Evolutionary conservation across 345 rosid genomes (phyloP).

Genomic region (Passiflora organensis): DNA sequence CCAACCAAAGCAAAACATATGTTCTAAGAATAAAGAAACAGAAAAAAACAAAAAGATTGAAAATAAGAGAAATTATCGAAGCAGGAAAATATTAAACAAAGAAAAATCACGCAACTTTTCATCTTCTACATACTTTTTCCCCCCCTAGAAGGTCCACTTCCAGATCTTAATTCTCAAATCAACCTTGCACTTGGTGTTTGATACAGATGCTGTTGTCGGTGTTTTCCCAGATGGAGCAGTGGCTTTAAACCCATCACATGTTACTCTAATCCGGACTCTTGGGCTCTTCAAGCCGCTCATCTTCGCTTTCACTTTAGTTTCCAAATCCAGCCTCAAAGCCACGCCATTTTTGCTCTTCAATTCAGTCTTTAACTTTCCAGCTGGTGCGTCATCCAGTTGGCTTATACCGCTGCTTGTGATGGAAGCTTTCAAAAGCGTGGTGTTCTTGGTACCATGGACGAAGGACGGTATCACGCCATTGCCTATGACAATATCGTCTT

Average conservation of each 20-base stretch:
- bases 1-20: no score
- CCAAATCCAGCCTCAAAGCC: slow-evolving; percentile 48
- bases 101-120: slow-evolving; percentile 3
- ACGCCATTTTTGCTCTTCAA: slow-evolving; percentile 55
- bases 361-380: slow-evolving; percentile 37
- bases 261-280: slow-evolving; percentile 49
- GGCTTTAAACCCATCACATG: slow-evolving; percentile 58
- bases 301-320: slow-evolving; percentile 66
- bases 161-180: slow-evolving; percentile 79
- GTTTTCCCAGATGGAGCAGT: slow-evolving; percentile 44
- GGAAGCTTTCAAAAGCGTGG: slow-evolving; percentile 49
- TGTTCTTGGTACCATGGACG: slow-evolving; percentile 62
- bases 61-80: background rate
- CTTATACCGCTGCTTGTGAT: slow-evolving; percentile 30
- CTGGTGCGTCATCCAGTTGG: slow-evolving; percentile 44
- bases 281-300: slow-evolving; percentile 61
- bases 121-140: no score
- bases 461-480: slow-evolving; percentile 49
- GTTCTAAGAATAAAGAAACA: no score
- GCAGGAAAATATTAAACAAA: background rate
- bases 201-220: slow-evolving; percentile 45
- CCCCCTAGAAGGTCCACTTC: slow-evolving; percentile 53
- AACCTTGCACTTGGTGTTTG: slow-evolving; percentile 65
- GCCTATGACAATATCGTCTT: slow-evolving; percentile 48
- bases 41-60: background rate